Conservation (phyloP, 192 early-diverging fungal genomes). For the Neocallimastix lanati region DNA sequence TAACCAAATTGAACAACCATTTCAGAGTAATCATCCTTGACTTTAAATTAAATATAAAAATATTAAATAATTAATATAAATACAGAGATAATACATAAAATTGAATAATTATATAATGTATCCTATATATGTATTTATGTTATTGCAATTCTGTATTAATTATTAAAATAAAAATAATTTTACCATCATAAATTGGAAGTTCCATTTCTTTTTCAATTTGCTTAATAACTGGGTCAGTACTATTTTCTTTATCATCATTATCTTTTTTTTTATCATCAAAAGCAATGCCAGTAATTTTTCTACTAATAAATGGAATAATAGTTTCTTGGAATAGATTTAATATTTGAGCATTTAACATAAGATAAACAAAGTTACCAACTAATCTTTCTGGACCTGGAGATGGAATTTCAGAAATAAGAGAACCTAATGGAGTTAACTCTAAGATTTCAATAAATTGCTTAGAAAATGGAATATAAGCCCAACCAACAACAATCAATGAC, state of each 20-base stretch:
- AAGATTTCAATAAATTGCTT: slow-evolving; percentile 35
- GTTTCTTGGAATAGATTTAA: slow-evolving; percentile 57
- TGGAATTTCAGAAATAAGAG: slow-evolving; percentile 2
- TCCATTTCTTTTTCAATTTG: slow-evolving; percentile 33
- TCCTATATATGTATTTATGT: too few relatives aligned
- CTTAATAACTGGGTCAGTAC: slow-evolving; percentile 19
- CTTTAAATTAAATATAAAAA: too few relatives aligned
- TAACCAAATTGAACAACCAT: slow-evolving; percentile 74
- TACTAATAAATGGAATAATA: slow-evolving; percentile 43
- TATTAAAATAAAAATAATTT: too few relatives aligned
- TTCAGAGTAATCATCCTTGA: slow-evolving; percentile 57
- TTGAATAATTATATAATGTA: too few relatives aligned
- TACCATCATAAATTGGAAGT: slow-evolving; percentile 62
- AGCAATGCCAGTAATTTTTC: slow-evolving; percentile 13
- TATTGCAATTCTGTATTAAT: not conserved
- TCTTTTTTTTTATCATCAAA: not conserved
- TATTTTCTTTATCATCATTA: slow-evolving; percentile 1
- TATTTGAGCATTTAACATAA: slow-evolving; percentile 71
- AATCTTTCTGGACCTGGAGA: slow-evolving; percentile 30
- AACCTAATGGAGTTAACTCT: slow-evolving; percentile 6
- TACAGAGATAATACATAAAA: too few relatives aligned
- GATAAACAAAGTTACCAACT: slow-evolving; percentile 44
- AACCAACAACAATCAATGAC: slow-evolving; percentile 70
- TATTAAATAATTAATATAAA: too few relatives aligned
- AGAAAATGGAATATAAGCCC: slow-evolving; percentile 71